Base-by-base conservation (phyloP, 768 basidiomycete species). In the Mycena crocata region DNA sequence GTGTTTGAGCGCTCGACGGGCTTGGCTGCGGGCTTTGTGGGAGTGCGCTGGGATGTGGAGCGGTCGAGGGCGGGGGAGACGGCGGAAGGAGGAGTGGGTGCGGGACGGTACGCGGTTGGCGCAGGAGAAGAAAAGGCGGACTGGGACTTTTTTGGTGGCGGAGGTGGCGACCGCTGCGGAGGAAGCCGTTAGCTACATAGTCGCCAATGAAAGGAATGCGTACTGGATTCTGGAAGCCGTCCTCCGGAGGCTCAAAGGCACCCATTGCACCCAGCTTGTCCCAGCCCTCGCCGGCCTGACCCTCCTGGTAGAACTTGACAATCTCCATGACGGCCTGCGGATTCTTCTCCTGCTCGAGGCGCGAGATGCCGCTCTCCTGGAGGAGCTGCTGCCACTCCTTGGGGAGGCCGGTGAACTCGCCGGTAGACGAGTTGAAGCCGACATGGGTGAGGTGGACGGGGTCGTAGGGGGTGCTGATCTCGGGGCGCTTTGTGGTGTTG, bases 361-460 rank as follows among this genome's bases (percentile, higher is more conserved):
- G 89, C 40, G 95, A 96, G 75, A 99, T 98, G 58, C 98, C 98
- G 68, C 92, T 94, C 78, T 98, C 96, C 79, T 95, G 94, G 51
- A 99, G 80, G 7, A 98, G 86, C 78, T 98, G 95, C 76, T 99
- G 98, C 98, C 98, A 99, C 82, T 99, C 97, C 79, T 97, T 97
- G 3, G 98, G 98, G 34, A 99, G 85, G 3, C 98, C 98, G 12
- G 95, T 96, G 81, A 96, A 99, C 81, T 99, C 97, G 64, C 98
- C 98, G 0, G 97, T 99, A 62, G 95, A 97, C 8, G 94, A 94
- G 79, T 99, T 98, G 89, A 98, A 99, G 65, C 97, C 97, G 76
- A 99, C 98, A 77, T 99, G 98, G 3, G 98, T 99, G 74, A 99
- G 92, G 82, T 99, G 97, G 40, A 99, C 97, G 34, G 98, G 98